Conservation (phyloP, 441 rosid genomes). For the Macaranga tanarius region DNA sequence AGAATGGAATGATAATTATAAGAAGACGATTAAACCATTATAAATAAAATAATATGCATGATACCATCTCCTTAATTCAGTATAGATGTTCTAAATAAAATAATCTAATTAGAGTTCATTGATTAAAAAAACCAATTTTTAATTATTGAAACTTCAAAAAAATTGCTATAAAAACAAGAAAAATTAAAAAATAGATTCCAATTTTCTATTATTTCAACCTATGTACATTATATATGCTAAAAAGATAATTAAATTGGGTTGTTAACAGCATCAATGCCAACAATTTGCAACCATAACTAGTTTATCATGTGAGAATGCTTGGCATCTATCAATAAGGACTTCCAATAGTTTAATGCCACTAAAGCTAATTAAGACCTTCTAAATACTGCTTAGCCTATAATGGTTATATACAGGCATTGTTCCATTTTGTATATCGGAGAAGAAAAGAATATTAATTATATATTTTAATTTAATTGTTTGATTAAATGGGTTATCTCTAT, state of each 20-base stretch:
- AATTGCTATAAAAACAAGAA: no score
- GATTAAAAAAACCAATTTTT: no score
- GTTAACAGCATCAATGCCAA: not conserved
- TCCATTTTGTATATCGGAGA: slow-evolving; percentile 20
- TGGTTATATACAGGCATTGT: not conserved
- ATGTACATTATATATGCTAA: not conserved
- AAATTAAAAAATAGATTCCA: no score
- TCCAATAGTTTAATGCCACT: not conserved
- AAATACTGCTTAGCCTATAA: not conserved
- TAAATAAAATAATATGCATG: no score
- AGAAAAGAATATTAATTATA: slow-evolving; percentile 32
- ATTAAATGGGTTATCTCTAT: no score
- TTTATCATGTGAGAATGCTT: not conserved
- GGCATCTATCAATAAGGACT: not conserved
- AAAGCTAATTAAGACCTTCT: not conserved
- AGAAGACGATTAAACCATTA: no score
- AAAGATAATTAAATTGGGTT: not conserved
- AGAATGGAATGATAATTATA: no score
- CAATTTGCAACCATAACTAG: slow-evolving; percentile 14
- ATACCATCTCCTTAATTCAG: no score
- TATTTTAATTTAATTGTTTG: not conserved
- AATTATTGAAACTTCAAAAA: no score
- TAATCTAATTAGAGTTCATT: no score
- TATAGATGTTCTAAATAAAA: no score
- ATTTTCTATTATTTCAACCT: not conserved